Percentiles rank a stretch among this genome's conserved stretches.
Evolutionary conservation across 257 asterid species (phyloP).

Genomic region (Rauvolfia tetraphylla): DNA sequence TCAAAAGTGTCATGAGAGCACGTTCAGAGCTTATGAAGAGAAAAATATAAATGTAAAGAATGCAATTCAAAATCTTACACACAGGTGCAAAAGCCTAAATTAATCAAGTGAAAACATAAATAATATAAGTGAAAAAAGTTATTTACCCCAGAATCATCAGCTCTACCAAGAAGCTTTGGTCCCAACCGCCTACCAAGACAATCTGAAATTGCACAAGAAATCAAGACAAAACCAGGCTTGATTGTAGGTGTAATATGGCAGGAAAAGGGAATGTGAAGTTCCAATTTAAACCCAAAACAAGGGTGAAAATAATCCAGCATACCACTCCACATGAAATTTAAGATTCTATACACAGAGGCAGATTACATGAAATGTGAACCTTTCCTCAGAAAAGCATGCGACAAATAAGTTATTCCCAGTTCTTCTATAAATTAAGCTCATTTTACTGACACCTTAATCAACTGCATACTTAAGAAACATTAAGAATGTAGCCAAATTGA

Average conservation of each 20-base stretch:
- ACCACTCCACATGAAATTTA: not conserved
- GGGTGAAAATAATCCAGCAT: not conserved
- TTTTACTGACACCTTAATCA: not conserved
- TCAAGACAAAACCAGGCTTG: conserved; percentile 17
- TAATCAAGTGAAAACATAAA: conserved; percentile 16
- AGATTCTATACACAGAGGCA: not conserved
- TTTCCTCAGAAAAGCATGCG: not conserved
- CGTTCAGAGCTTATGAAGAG: not conserved
- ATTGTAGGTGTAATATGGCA: not conserved
- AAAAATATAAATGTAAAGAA: not conserved
- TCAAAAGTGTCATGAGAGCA: conserved; percentile 24
- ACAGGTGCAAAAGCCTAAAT: not conserved
- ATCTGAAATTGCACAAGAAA: conserved; percentile 50
- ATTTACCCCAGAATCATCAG: conserved; percentile 89
- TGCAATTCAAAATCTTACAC: conserved; percentile 11
- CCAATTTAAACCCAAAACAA: not conserved
- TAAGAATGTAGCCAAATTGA: not conserved
- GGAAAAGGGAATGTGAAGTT: not conserved
- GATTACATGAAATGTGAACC: not conserved
- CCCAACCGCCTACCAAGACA: conserved; percentile 97
- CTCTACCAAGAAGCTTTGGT: conserved; percentile 86
- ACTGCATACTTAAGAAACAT: not conserved
- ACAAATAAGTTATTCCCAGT: not conserved
- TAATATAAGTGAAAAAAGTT: not conserved
- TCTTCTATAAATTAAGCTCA: not conserved